phyloP scores from a whole-genome alignment of 768 basidiomycete genomes.

The Phanerochaete sordida region DNA sequence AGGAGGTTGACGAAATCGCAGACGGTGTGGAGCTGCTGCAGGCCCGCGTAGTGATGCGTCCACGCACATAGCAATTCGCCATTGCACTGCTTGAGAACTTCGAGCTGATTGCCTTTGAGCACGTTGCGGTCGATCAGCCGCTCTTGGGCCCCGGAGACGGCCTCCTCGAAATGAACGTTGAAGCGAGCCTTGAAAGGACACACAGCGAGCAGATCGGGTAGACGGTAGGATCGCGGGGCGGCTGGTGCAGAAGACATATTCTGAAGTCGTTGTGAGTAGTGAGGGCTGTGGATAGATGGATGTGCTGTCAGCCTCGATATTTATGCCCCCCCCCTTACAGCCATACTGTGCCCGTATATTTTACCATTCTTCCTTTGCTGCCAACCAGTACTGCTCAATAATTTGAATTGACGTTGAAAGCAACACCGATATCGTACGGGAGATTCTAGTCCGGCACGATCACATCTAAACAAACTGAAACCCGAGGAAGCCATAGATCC shows the following conservation, averaged over 20 bases:
- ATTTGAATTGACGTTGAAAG: too few species aligned
- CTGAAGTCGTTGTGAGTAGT: neutral
- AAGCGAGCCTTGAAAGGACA: constrained; percentile 44
- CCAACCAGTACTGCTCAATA: too few species aligned
- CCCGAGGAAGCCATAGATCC: too few species aligned
- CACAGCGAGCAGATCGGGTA: constrained; percentile 52
- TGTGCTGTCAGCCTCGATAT: too few species aligned
- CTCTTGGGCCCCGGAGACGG: constrained; percentile 50
- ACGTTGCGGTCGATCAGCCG: constrained; percentile 61
- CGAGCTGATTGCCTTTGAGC: constrained; percentile 55
- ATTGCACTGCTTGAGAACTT: constrained; percentile 56
- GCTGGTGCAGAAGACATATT: neutral
- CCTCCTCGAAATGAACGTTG: constrained; percentile 55
- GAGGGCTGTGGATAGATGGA: too few species aligned
- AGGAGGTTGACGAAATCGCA: constrained; percentile 66
- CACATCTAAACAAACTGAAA: too few species aligned
- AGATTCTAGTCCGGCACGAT: too few species aligned
- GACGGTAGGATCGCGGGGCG: constrained; percentile 29
- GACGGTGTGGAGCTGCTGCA: constrained; percentile 52
- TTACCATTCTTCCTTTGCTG: too few species aligned
- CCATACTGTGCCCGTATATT: too few species aligned
- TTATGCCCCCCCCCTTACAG: too few species aligned
- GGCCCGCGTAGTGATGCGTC: constrained; percentile 55
- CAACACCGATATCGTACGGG: too few species aligned
- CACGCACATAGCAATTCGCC: constrained; percentile 61